These are phyloP conservation scores for Lavandula angustifolia DNA, from an alignment of 257 asterid species.

Conservation along the genomic window DNA sequence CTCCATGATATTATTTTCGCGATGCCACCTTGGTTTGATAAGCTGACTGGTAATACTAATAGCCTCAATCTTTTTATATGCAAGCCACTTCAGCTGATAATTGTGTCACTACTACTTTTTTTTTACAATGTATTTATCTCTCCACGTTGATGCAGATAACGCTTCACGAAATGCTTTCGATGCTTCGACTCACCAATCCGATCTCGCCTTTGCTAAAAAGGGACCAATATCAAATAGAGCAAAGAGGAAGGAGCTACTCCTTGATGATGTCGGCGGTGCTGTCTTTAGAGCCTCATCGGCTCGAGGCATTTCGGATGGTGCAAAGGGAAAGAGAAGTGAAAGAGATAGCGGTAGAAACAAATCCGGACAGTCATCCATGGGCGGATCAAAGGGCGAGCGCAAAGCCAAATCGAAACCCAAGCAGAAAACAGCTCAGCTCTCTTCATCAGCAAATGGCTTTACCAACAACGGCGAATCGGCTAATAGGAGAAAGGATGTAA, in stretches of 20 bases:
- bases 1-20: conserved; percentile 69
- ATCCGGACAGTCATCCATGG: conserved; percentile 63
- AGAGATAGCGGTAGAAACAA: conserved; percentile 42
- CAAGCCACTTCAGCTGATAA: background rate
- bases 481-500: conserved; percentile 55
- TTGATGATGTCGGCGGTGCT: conserved; percentile 78
- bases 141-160: conserved; percentile 39
- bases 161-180: conserved; percentile 42
- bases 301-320: conserved; percentile 63
- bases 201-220: conserved; percentile 53
- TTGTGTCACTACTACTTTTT: too few relatives aligned
- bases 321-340: conserved; percentile 83
- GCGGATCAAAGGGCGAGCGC: conserved; percentile 76
- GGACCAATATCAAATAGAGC: conserved; percentile 78
- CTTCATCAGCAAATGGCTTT: conserved; percentile 62
- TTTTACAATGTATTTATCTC: background rate
- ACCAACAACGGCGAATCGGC: conserved; percentile 52
- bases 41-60: conserved; percentile 44
- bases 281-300: conserved; percentile 54
- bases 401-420: conserved; percentile 75
- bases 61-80: conserved; percentile 22
- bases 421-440: conserved; percentile 87
- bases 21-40: conserved; percentile 57
- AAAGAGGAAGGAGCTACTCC: conserved; percentile 78
- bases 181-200: conserved; percentile 43